Conservation (phyloP, 2,329 filamentous ascomycete genomes). For the Paraphaeosphaeria minitans region DNA sequence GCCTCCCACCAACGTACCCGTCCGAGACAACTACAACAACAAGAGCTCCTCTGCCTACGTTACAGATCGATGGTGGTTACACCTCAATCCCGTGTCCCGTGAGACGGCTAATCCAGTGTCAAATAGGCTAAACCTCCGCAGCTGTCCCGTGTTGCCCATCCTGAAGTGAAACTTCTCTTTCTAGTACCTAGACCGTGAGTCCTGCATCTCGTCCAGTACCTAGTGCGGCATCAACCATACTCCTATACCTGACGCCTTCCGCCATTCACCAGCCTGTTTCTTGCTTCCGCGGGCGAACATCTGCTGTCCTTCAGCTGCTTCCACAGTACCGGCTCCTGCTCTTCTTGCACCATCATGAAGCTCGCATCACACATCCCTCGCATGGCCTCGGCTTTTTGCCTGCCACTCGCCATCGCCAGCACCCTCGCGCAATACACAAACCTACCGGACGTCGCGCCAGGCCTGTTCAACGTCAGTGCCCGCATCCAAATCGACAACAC, state of each 20-base stretch:
- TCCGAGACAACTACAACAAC: neutral
- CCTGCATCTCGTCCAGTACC: neutral
- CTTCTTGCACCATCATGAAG: slow-evolving; percentile 8
- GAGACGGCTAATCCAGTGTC: neutral
- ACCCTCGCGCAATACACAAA: no score
- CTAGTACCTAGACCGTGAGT: neutral
- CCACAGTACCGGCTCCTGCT: neutral
- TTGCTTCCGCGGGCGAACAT: neutral
- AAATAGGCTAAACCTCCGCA: slow-evolving; percentile 6
- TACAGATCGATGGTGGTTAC: neutral
- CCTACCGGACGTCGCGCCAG: slow-evolving; percentile 30
- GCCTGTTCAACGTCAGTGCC: slow-evolving; percentile 36
- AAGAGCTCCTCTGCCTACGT: neutral
- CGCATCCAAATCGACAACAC: slow-evolving; percentile 30
- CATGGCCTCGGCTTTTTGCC: slow-evolving; percentile 1
- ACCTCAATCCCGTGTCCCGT: neutral
- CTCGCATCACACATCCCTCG: neutral
- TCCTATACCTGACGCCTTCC: neutral
- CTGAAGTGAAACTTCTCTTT: neutral
- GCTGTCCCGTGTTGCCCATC: neutral
- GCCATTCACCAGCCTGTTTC: neutral
- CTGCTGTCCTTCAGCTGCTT: neutral
- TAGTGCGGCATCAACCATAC: no score
- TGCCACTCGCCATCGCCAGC: slow-evolving; percentile 6
- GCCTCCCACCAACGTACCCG: neutral